These are phyloP conservation scores for Ceriops decandra DNA, from an alignment of 345 rosid species.

Conservation along the genomic window DNA sequence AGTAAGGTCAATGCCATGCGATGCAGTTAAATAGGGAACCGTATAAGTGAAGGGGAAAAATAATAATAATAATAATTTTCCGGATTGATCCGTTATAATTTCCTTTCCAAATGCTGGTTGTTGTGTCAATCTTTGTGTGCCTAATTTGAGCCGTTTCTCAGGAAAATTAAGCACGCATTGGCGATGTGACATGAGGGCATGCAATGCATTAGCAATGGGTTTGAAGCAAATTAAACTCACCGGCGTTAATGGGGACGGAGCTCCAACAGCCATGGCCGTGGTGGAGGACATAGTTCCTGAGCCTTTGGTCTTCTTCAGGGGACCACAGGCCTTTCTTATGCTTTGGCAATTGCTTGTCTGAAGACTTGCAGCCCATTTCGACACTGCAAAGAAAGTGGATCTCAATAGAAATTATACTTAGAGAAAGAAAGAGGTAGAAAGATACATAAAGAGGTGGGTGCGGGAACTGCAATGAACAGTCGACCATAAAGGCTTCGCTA, in stretches of 20 bases:
- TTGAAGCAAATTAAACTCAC: constrained; percentile 31
- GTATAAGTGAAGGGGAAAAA: too few relatives aligned
- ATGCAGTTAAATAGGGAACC: too few relatives aligned
- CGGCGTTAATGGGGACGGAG: constrained; percentile 78
- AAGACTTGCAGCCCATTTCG: constrained; percentile 41
- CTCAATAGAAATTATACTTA: background rate
- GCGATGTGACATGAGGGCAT: too few relatives aligned
- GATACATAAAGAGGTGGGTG: constrained; percentile 14
- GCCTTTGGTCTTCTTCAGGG: constrained; percentile 91
- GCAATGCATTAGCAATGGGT: background rate
- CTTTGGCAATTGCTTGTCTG: constrained; percentile 55
- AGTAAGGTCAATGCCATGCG: too few relatives aligned
- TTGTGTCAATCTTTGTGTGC: too few relatives aligned
- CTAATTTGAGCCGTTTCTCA: too few relatives aligned
- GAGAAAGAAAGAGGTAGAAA: constrained; percentile 11
- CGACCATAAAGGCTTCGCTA: constrained; percentile 20
- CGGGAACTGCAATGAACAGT: constrained; percentile 30
- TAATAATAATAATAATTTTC: too few relatives aligned
- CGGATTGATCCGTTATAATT: too few relatives aligned
- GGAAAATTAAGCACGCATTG: too few relatives aligned
- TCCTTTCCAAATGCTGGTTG: too few relatives aligned
- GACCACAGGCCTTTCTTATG: constrained; percentile 94
- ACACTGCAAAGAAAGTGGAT: background rate
- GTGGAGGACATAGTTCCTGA: constrained; percentile 48
- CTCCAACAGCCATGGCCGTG: constrained; percentile 91